Conservation (phyloP, 2,329 filamentous ascomycete species). For the Beauveria asiatica region DNA sequence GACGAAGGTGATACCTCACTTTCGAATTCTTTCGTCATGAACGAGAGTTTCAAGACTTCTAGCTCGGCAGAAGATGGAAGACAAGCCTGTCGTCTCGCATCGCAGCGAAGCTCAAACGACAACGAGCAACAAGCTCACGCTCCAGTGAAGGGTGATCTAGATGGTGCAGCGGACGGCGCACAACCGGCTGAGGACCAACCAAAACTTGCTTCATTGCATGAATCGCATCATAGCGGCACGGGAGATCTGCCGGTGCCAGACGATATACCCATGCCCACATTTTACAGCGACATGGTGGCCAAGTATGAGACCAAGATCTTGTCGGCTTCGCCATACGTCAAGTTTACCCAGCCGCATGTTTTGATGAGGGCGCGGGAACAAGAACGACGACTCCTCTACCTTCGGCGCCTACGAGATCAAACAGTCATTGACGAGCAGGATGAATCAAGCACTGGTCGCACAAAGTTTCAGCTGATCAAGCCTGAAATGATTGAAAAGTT, state of each 20-base stretch:
- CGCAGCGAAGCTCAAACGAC: slow-evolving; percentile 28
- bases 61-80: slow-evolving; percentile 22
- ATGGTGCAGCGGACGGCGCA: slow-evolving; percentile 20
- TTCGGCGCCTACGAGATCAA: slow-evolving; percentile 76
- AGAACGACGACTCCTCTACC: slow-evolving; percentile 72
- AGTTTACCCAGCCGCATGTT: slow-evolving; percentile 87
- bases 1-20: slow-evolving; percentile 41
- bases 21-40: slow-evolving; percentile 32
- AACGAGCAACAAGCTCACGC: slow-evolving; percentile 28
- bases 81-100: slow-evolving; percentile 19
- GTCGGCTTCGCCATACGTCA: slow-evolving; percentile 92
- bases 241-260: slow-evolving; percentile 58
- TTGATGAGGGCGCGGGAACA: slow-evolving; percentile 88
- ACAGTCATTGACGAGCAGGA: slow-evolving; percentile 48
- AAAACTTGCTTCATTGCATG: slow-evolving; percentile 30
- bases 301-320: slow-evolving; percentile 89
- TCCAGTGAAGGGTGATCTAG: slow-evolving; percentile 21
- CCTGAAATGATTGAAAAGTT: slow-evolving; percentile 91
- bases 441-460: slow-evolving; percentile 53
- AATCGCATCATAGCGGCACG: slow-evolving; percentile 34
- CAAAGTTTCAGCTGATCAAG: slow-evolving; percentile 82
- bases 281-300: slow-evolving; percentile 90
- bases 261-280: slow-evolving; percentile 77
- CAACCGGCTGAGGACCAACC: slow-evolving; percentile 18
- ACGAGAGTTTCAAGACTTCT: slow-evolving; percentile 30